These are phyloP conservation scores for Pythium dissimile DNA, from an alignment of 352 stramenopile species.

Conservation along the genomic window DNA sequence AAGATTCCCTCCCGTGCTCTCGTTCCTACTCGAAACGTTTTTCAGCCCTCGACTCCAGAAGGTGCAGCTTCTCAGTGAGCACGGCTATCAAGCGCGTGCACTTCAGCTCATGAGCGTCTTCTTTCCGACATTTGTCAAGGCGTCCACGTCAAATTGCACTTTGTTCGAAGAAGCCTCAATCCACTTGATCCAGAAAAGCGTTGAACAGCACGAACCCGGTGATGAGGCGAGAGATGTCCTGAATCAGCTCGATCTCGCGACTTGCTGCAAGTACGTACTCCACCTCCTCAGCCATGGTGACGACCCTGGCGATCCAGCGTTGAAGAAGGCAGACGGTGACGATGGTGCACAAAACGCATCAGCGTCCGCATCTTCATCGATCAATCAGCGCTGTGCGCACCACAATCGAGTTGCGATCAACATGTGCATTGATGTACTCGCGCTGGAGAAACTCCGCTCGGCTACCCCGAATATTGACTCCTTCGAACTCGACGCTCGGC, in stretches of 20 bases:
- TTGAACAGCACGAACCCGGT: conserved; percentile 42
- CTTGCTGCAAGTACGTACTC: conserved; percentile 57
- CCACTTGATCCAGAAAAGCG: conserved; percentile 56
- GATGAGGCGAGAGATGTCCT: conserved; percentile 28
- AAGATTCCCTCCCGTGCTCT: conserved; percentile 52
- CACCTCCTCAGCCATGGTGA: conserved; percentile 57
- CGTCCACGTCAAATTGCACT: conserved; percentile 50
- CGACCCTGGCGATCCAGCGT: conserved; percentile 19
- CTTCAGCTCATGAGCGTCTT: conserved; percentile 76
- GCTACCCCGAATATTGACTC: conserved; percentile 13
- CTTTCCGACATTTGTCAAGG: conserved; percentile 62
- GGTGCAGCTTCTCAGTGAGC: conserved; percentile 45
- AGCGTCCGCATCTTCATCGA: background rate
- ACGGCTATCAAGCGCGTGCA: conserved; percentile 58
- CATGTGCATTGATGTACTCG: conserved; percentile 66
- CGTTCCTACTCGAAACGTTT: conserved; percentile 67
- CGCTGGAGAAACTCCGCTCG: conserved; percentile 43
- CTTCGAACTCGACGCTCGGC: conserved; percentile 33
- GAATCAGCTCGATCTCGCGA: conserved; percentile 39
- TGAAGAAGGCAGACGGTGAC: conserved; percentile 23
- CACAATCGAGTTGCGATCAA: conserved; percentile 72
- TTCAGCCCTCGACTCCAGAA: conserved; percentile 60
- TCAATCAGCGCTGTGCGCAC: conserved; percentile 44
- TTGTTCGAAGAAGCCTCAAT: conserved; percentile 63
- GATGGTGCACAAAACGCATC: background rate